These are phyloP conservation scores for Wickerhamiella azyma DNA, from an alignment of 805 yeast genomes.

Conservation along the genomic window DNA sequence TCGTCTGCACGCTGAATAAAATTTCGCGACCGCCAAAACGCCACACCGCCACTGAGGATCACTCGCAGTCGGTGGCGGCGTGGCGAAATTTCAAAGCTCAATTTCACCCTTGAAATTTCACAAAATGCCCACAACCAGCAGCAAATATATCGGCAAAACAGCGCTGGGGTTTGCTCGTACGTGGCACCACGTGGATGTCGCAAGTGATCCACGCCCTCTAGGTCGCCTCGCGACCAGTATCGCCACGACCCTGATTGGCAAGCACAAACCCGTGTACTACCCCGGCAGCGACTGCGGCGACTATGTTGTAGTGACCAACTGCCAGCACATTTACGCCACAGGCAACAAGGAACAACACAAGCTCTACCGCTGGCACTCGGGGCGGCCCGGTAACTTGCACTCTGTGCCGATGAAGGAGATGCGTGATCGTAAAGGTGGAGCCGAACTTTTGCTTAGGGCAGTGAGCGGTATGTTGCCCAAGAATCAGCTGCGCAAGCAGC, in stretches of 20 bases:
- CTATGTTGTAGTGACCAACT: conserved; percentile 91
- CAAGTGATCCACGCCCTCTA: conserved; percentile 67
- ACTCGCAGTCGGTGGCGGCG: neutral
- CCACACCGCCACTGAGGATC: neutral
- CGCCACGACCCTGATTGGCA: conserved; percentile 85
- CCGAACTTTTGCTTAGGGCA: conserved; percentile 75
- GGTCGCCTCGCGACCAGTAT: conserved; percentile 88
- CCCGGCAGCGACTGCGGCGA: conserved; percentile 77
- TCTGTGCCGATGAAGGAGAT: conserved; percentile 69
- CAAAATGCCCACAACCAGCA: neutral
- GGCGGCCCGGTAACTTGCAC: conserved; percentile 80
- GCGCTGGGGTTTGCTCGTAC: conserved; percentile 67
- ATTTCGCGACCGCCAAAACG: no score
- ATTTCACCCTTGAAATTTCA: conserved; percentile 16
- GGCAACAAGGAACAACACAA: conserved; percentile 75
- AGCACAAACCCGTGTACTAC: conserved; percentile 85
- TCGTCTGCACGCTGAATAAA: no score
- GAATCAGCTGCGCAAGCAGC: conserved; percentile 61
- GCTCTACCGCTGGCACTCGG: conserved; percentile 78
- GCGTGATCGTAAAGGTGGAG: conserved; percentile 65
- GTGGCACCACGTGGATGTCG: conserved; percentile 94
- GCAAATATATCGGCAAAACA: conserved; percentile 33
- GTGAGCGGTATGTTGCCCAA: conserved; percentile 95
- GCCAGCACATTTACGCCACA: conserved; percentile 64
- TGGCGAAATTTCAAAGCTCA: conserved; percentile 1